These are phyloP conservation scores for Gossypium longicalyx DNA, from an alignment of 345 rosid species.

Conservation along the genomic window DNA sequence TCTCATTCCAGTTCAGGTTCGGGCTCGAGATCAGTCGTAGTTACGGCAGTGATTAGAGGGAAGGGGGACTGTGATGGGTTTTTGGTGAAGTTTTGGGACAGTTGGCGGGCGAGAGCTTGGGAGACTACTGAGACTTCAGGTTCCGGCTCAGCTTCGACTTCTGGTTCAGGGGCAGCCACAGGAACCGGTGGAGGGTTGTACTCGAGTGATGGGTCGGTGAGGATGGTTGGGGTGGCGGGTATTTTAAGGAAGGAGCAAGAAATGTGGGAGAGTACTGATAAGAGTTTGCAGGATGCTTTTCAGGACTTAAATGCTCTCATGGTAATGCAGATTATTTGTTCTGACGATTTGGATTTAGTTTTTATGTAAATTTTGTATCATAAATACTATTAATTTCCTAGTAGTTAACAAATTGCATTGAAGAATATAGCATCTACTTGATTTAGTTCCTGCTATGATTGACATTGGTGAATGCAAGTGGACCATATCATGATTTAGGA, in stretches of 20 bases:
- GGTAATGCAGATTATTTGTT: constrained; percentile 35
- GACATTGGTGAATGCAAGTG: background rate
- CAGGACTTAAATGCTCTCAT: constrained; percentile 92
- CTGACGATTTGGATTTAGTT: background rate
- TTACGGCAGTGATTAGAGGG: constrained; percentile 66
- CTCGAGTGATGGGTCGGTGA: constrained; percentile 69
- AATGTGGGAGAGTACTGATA: constrained; percentile 90
- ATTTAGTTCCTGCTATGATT: background rate
- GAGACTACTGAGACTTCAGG: constrained; percentile 36
- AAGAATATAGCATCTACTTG: background rate
- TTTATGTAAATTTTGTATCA: background rate
- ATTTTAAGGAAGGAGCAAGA: constrained; percentile 91
- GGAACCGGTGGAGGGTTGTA: constrained; percentile 51
- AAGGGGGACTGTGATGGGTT: constrained; percentile 82
- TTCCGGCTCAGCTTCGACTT: constrained; percentile 21
- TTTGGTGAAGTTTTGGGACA: constrained; percentile 66
- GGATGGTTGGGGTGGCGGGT: constrained; percentile 96
- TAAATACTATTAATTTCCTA: background rate
- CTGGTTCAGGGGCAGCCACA: constrained; percentile 21
- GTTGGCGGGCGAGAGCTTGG: constrained; percentile 84
- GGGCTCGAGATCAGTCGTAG: constrained; percentile 44
- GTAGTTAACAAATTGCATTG: background rate
- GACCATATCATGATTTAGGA: background rate
- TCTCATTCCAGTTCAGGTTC: constrained; percentile 6
- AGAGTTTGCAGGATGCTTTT: constrained; percentile 93